These are phyloP conservation scores for Apium graveolens DNA, from an alignment of 129 eudicot species.

Conservation along the genomic window DNA sequence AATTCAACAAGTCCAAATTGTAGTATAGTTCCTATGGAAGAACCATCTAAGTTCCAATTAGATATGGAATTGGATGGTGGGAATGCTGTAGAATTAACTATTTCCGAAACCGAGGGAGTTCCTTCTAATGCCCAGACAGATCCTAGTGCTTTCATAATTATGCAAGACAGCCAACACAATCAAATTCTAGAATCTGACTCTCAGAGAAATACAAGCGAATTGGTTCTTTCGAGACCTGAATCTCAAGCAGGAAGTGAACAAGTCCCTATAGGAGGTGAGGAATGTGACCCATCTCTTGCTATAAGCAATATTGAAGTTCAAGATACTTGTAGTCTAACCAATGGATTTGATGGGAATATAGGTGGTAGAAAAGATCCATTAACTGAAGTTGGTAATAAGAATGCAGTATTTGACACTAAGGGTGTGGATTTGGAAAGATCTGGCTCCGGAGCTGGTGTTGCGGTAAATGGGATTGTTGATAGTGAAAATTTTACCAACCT, in stretches of 20 bases:
- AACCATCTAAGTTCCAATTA: slow-evolving; percentile 24
- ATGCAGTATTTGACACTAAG: slow-evolving; percentile 30
- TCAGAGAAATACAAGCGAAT: slow-evolving; percentile 22
- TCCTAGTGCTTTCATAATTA: slow-evolving; percentile 11
- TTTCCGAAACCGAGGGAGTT: slow-evolving; percentile 23
- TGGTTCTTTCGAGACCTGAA: slow-evolving; percentile 26
- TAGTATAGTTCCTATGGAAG: slow-evolving; percentile 22
- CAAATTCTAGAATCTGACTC: slow-evolving; percentile 23
- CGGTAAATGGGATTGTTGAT: slow-evolving; percentile 39
- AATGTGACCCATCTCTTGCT: slow-evolving; percentile 28
- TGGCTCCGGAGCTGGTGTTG: slow-evolving; percentile 41
- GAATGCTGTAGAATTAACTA: slow-evolving; percentile 39
- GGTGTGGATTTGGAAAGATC: slow-evolving; percentile 70
- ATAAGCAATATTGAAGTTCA: slow-evolving; percentile 27
- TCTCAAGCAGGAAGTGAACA: slow-evolving; percentile 26
- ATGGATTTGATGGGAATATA: slow-evolving; percentile 32
- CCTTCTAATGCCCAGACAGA: slow-evolving; percentile 27
- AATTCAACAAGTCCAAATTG: slow-evolving; percentile 36
- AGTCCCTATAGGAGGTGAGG: slow-evolving; percentile 23
- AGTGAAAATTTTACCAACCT: slow-evolving; percentile 28
- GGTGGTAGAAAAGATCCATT: slow-evolving; percentile 27
- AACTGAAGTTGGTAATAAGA: slow-evolving; percentile 25
- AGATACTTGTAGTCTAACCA: slow-evolving; percentile 25
- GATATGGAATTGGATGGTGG: slow-evolving; percentile 41
- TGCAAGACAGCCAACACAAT: slow-evolving; percentile 29